phyloP scores from a whole-genome alignment of 352 stramenopile genomes.

The Elongisporangium undulatum region DNA sequence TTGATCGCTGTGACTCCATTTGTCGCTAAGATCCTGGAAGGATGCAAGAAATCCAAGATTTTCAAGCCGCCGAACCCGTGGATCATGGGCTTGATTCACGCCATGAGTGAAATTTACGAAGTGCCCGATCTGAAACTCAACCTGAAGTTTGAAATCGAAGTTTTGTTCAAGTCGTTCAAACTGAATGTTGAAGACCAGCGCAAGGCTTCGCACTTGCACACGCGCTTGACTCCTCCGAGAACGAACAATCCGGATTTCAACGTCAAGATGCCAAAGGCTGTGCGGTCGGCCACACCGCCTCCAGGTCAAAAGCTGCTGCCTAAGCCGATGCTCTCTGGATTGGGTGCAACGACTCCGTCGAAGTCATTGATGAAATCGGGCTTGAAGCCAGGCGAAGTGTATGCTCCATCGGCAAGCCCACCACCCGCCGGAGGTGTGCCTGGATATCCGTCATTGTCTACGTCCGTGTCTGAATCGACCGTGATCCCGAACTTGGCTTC shows the following conservation, averaged over 20 bases:
- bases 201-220: conserved; percentile 89
- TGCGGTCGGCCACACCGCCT: conserved; percentile 55
- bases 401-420: conserved; percentile 50
- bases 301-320: conserved; percentile 26
- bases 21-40: conserved; percentile 98
- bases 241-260: conserved; percentile 99
- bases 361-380: conserved; percentile 39
- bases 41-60: conserved; percentile 96
- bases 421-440: conserved; percentile 19
- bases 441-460: conserved; percentile 22
- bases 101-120: conserved; percentile 97
- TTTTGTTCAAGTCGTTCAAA: conserved; percentile 99
- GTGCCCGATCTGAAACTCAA: conserved; percentile 99
- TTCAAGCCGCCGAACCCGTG: conserved; percentile 99
- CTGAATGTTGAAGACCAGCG: conserved; percentile 97
- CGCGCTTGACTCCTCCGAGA: conserved; percentile 88
- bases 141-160: conserved; percentile 99
- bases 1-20: conserved; percentile 98
- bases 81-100: conserved; percentile 98
- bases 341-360: conserved; percentile 36
- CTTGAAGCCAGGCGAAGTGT: conserved; percentile 38
- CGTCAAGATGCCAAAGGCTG: conserved; percentile 83
- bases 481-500: conserved; percentile 98
- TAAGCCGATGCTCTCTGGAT: conserved; percentile 20
- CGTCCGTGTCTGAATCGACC: conserved; percentile 86